A percentile compares a stretch with the other conserved stretches of the same genome.
Conservation (phyloP, 2,329 filamentous ascomycete species). For the Neopestalotiopsis sp. region DNA sequence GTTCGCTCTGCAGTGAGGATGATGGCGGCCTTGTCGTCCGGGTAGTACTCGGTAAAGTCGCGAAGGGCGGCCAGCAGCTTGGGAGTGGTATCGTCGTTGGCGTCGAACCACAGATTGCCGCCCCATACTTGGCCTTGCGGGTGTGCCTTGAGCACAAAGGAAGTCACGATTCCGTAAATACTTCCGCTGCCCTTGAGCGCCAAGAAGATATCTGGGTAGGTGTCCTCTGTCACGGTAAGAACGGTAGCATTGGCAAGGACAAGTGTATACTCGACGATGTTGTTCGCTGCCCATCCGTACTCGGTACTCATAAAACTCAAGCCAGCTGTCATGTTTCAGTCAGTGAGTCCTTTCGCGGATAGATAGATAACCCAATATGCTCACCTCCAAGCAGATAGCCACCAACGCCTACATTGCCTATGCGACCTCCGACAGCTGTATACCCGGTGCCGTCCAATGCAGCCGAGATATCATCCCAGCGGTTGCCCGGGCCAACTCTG, state of each 20-base stretch:
- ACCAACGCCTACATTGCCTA: slow-evolving; percentile 53
- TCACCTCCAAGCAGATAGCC: slow-evolving; percentile 60
- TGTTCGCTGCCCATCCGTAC: slow-evolving; percentile 57
- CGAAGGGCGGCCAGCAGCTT: slow-evolving; percentile 52
- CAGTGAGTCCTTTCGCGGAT: background rate
- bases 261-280: slow-evolving; percentile 54
- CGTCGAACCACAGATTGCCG: slow-evolving; percentile 46
- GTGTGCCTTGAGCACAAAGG: slow-evolving; percentile 49
- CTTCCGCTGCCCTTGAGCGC: slow-evolving; percentile 62
- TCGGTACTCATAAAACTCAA: slow-evolving; percentile 57
- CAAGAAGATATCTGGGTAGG: slow-evolving; percentile 55
- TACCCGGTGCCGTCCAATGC: slow-evolving; percentile 48
- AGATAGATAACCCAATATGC: background rate
- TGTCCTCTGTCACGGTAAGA: slow-evolving; percentile 46
- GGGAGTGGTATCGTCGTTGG: slow-evolving; percentile 34
- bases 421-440: slow-evolving; percentile 49
- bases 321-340: slow-evolving; percentile 10
- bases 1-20: slow-evolving; percentile 61
- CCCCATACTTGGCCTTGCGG: slow-evolving; percentile 48
- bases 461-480: slow-evolving; percentile 47
- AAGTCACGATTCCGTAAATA: slow-evolving; percentile 59
- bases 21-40: slow-evolving; percentile 64
- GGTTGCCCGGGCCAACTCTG: slow-evolving; percentile 51
- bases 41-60: slow-evolving; percentile 63
- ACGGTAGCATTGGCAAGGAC: slow-evolving; percentile 57